Evolutionary conservation across 2,329 filamentous ascomycete genomes (phyloP).

Genomic region (Aspergillus quadrilineatus): DNA sequence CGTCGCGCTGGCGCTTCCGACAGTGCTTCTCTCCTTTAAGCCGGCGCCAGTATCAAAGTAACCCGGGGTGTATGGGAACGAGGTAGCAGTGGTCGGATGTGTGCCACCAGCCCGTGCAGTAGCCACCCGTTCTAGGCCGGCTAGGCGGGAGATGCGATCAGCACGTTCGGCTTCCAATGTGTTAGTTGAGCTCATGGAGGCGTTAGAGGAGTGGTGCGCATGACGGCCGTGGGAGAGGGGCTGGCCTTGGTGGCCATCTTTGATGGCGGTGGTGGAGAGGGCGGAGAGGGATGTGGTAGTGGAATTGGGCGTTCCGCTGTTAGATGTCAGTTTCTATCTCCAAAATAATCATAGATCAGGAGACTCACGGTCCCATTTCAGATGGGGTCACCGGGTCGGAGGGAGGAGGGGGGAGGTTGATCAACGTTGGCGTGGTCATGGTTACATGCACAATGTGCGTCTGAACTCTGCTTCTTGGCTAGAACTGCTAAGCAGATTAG

Average conservation of each 20-base stretch:
- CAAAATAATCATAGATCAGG: conserved; percentile 5
- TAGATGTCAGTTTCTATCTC: conserved; percentile 21
- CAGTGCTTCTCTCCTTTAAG: conserved; percentile 80
- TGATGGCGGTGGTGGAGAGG: conserved; percentile 90
- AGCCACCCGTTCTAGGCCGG: conserved; percentile 83
- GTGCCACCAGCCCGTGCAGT: conserved; percentile 61
- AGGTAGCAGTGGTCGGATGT: conserved; percentile 31
- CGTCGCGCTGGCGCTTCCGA: conserved; percentile 86
- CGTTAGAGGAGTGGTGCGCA: conserved; percentile 56
- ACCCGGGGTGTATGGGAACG: conserved; percentile 53
- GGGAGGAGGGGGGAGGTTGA: conserved; percentile 78
- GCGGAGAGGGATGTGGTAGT: conserved; percentile 88
- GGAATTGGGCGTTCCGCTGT: conserved; percentile 86
- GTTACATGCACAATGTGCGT: neutral
- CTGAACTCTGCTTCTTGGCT: neutral
- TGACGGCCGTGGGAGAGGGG: conserved; percentile 60
- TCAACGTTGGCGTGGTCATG: conserved; percentile 63
- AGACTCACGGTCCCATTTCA: conserved; percentile 75
- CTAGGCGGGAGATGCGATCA: conserved; percentile 90
- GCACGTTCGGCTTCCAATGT: conserved; percentile 89
- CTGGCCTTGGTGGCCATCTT: conserved; percentile 89
- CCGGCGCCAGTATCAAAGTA: conserved; percentile 79
- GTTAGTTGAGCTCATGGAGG: conserved; percentile 60
- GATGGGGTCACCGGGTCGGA: conserved; percentile 83
- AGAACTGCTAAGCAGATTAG: neutral